Base-by-base conservation (phyloP, 495 filamentous ascomycete genomes). In the Penicillium manginii region DNA sequence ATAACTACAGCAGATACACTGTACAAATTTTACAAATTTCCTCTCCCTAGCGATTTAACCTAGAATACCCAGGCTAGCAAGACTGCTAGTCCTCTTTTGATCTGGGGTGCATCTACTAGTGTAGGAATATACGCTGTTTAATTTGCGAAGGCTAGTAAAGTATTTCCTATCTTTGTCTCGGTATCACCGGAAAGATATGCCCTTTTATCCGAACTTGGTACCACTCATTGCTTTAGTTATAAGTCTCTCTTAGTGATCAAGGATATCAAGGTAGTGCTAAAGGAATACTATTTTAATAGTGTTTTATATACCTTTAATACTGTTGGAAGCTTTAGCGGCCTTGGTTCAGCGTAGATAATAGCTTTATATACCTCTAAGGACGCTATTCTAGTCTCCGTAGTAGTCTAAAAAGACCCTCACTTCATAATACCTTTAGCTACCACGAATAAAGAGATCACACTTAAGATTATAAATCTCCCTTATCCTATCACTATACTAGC, bases 11-110 rank as follows among this genome's bases (percentile, higher is more conserved):
- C 43, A 2, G 53, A 55, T 48, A 22, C 53, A 2, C 8, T 55
- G 78, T 14, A 69, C 76, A 17, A 66, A 64, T 11, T 73, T 69
- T 4, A 66, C 83, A 29, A 80, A 73, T 59, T 63, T 69, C 33
- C 61, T 73, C 69, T 29, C 37, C 61, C 56, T 55, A 56, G 18
- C 63, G 58, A 32, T 45, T 4, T 50, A 53, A n/a, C n/a, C n/a
- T n/a, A n/a, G n/a, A n/a, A n/a, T n/a, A n/a, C n/a, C n/a, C n/a
- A n/a, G n/a, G n/a, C n/a, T n/a, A n/a, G n/a, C n/a, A n/a, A n/a
- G n/a, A n/a, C n/a, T n/a, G n/a, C n/a, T n/a, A n/a, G 59, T 17
- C 65, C 64, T 21, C 43, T 75, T 7, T 39, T 75, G 1, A 61
- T 75, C 19, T 73, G 67, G 67, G 71, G 71, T 18, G 71, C 65